These are phyloP conservation scores for Phytophthora colocasiae DNA, from an alignment of 352 stramenopile genomes.

Conservation along the genomic window DNA sequence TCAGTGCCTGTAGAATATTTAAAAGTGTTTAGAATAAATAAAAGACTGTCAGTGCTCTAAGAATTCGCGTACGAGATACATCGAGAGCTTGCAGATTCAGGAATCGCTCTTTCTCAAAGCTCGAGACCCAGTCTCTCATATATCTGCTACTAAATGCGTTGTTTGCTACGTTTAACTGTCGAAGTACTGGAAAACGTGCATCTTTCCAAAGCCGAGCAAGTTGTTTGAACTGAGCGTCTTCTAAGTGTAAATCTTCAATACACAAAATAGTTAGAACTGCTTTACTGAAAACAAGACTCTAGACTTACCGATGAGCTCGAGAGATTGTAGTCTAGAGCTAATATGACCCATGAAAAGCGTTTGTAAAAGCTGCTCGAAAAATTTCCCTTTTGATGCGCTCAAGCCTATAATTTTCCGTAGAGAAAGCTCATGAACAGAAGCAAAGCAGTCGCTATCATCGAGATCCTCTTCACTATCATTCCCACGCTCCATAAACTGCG, in stretches of 20 bases:
- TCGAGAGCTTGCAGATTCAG: constrained; percentile 40
- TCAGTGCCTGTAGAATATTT: constrained; percentile 22
- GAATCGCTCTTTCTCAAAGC: constrained; percentile 59
- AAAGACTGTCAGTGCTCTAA: not conserved
- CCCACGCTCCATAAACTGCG: constrained; percentile 45
- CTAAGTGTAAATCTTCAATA: constrained; percentile 14
- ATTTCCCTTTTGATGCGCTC: constrained; percentile 11
- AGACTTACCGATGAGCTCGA: constrained; percentile 44
- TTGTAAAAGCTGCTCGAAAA: constrained; percentile 63
- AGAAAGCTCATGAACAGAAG: constrained; percentile 37
- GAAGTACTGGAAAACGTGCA: constrained; percentile 47
- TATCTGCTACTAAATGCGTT: constrained; percentile 71
- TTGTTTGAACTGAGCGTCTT: constrained; percentile 56
- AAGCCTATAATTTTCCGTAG: constrained; percentile 41
- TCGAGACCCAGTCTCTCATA: constrained; percentile 59
- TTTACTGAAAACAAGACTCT: constrained; percentile 5
- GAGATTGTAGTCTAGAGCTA: constrained; percentile 35
- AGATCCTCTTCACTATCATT: constrained; percentile 22
- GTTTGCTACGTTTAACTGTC: constrained; percentile 30
- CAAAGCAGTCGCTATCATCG: constrained; percentile 50
- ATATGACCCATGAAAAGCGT: constrained; percentile 61
- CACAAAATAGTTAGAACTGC: not conserved
- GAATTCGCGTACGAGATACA: constrained; percentile 44
- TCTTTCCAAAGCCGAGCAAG: constrained; percentile 57
- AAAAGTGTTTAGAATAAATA: not conserved